Evolutionary conservation across 2,329 filamentous ascomycete genomes (phyloP), one percentile per base, ranked within the genome.

Genomic region (Bimuria novae-zelandiae): DNA sequence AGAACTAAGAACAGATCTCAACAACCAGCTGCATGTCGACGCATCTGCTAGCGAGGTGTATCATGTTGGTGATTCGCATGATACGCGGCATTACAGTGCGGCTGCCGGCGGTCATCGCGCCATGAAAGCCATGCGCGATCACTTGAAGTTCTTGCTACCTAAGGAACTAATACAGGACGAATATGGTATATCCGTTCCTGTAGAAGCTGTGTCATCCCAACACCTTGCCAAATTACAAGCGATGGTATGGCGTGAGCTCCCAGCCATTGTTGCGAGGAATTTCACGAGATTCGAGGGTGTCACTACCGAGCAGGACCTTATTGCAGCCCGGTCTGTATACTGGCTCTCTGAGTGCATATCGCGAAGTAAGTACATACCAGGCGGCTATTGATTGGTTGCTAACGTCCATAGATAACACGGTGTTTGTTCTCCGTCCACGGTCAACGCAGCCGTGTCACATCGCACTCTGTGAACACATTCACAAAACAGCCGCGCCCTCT

Each of bases 211-310:
- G 11, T 25, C 37, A 14, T 44, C 30, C 1, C 23, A 23, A 4
- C 23, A 49, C 11, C 51, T 57, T 16, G 40, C 44, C 3, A 43
- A 43, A 12, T 50, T 52, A 8, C 55, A 57, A 47, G 51, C 51
- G 1, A 52, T 35, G 17, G 8, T 52, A 2, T 57, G 55, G 55
- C 43, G 29, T 2, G 51, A 54, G 21, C 21, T 46, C 14, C 55
- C 55, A 10, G 19, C 37, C 19, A 25, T 35, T 32, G 32, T 17
- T 12, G 32, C 19, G 10, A 3, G n/a, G 12, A 11, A 16, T 21
- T 14, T 17, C 27, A 32, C 7, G 3, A 17, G 17, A 8, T 4
- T n/a, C 17, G 41, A 32, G 3, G 27, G 14, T 12, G 27, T 29
- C 8, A 12, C 29, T n/a, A 21, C 37, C 8, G 30, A 23, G 7